Conservation (phyloP, 1,284 basidiomycete species). For the Exobasidium cylindrosporum region DNA sequence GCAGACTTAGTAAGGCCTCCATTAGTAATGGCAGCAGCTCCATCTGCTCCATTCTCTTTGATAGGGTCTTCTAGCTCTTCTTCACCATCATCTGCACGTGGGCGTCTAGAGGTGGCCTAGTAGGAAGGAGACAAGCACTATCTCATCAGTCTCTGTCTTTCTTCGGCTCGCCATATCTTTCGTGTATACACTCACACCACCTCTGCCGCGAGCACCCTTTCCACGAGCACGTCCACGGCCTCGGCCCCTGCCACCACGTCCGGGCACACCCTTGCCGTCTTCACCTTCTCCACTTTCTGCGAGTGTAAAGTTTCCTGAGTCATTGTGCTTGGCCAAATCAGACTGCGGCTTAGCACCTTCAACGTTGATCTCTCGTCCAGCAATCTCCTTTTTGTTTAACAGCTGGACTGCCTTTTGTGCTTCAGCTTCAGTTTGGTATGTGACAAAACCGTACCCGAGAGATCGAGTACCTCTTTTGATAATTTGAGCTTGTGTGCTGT, state of each 20-base stretch:
- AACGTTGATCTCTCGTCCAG: conserved; percentile 48
- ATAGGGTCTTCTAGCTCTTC: conserved; percentile 34
- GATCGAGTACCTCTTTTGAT: conserved; percentile 51
- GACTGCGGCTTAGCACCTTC: conserved; percentile 45
- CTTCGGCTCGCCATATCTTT: background rate
- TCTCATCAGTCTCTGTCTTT: background rate
- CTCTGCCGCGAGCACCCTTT: conserved; percentile 13
- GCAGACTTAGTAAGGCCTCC: conserved; percentile 32
- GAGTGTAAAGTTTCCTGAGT: conserved; percentile 13
- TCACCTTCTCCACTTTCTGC: conserved; percentile 14
- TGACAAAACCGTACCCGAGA: conserved; percentile 50
- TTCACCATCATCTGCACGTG: conserved; percentile 42
- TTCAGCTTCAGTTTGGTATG: conserved; percentile 41
- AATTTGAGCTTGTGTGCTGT: conserved; percentile 41
- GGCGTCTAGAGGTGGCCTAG: conserved; percentile 28
- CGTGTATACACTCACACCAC: conserved; percentile 7
- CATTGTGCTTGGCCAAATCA: conserved; percentile 15
- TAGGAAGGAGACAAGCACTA: conserved; percentile 7
- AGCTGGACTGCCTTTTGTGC: conserved; percentile 40
- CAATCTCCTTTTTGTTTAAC: conserved; percentile 48
- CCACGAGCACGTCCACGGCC: too few species aligned
- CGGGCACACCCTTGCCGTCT: conserved; percentile 11
- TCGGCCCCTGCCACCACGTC: background rate
- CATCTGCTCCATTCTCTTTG: conserved; percentile 20
- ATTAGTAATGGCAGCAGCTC: conserved; percentile 16